phyloP scores from a whole-genome alignment of 225 moss, liverwort and hornwort species.

The Polytrichum formosum region DNA sequence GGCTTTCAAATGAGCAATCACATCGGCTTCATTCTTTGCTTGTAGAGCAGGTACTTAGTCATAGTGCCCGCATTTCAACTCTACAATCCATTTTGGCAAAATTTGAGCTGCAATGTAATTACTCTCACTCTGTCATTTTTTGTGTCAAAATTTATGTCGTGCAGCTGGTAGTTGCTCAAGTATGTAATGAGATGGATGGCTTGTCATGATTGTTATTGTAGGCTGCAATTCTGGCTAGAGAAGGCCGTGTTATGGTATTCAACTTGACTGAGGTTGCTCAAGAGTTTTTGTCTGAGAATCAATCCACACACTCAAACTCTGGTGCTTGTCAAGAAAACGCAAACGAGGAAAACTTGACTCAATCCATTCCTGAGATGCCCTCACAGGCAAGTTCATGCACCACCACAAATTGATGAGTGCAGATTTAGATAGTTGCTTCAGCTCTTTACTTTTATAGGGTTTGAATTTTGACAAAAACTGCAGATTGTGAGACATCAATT shows the following conservation, averaged over 20 bases:
- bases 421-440: no score
- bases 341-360: slow-evolving; percentile 26
- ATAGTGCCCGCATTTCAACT: neutral
- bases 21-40: slow-evolving; percentile 70
- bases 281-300: slow-evolving; percentile 75
- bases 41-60: slow-evolving; percentile 59
- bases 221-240: slow-evolving; percentile 76
- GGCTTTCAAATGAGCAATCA: slow-evolving; percentile 61
- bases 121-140: no score
- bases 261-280: slow-evolving; percentile 74
- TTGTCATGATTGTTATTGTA: slow-evolving; percentile 4
- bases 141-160: no score
- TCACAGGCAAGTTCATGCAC: no score
- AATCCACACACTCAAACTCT: slow-evolving; percentile 18
- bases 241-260: slow-evolving; percentile 86
- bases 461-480: no score
- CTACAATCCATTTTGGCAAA: no score
- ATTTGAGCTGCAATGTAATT: no score
- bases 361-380: slow-evolving; percentile 20
- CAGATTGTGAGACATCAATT: no score
- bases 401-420: no score
- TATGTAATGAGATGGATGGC: no score
- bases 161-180: no score
- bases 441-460: no score
- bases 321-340: slow-evolving; percentile 22